A percentile compares a stretch with the other conserved stretches of the same genome.
Evolutionary conservation across 2,329 filamentous ascomycete genomes (phyloP).

Genomic region (Aspergillus pseudoterreus): DNA sequence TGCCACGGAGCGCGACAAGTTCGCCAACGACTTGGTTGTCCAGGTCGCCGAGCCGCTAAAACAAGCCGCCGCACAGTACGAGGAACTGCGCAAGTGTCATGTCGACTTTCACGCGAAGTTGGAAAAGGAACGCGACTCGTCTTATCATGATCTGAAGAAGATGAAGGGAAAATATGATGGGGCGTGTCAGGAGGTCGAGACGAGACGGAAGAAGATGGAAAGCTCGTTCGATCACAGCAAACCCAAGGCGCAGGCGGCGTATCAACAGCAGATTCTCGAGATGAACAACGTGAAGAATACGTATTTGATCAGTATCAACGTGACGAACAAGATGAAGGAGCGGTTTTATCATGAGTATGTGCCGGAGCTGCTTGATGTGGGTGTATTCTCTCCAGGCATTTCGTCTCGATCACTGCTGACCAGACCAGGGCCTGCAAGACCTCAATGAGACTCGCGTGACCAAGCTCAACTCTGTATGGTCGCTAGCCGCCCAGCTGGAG

Average conservation of each 20-base stretch:
- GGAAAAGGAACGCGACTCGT: conserved; percentile 80
- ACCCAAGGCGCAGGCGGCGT: conserved; percentile 82
- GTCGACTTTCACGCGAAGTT: conserved; percentile 83
- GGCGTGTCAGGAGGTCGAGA: conserved; percentile 91
- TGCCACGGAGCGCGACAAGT: conserved; percentile 84
- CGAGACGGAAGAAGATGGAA: conserved; percentile 89
- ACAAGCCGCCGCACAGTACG: conserved; percentile 68
- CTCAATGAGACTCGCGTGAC: conserved; percentile 83
- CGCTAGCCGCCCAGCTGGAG: conserved; percentile 73
- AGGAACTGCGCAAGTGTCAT: conserved; percentile 89
- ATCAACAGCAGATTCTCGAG: conserved; percentile 86
- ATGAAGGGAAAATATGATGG: conserved; percentile 89
- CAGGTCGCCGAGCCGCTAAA: conserved; percentile 87
- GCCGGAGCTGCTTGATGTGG: conserved; percentile 84
- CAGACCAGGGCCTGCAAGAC: conserved; percentile 70
- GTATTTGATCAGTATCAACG: conserved; percentile 94
- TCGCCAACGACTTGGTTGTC: conserved; percentile 70
- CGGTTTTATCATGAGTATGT: conserved; percentile 97
- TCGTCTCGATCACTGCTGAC: not conserved
- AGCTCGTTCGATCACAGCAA: conserved; percentile 83
- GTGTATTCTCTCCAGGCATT: conserved; percentile 13
- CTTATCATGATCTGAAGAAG: conserved; percentile 83
- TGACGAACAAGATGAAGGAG: conserved; percentile 96
- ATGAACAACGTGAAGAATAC: conserved; percentile 98
- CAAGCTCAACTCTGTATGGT: conserved; percentile 84